phyloP scores from a whole-genome alignment of 805 yeast species.

The Lipomyces japonicus region DNA sequence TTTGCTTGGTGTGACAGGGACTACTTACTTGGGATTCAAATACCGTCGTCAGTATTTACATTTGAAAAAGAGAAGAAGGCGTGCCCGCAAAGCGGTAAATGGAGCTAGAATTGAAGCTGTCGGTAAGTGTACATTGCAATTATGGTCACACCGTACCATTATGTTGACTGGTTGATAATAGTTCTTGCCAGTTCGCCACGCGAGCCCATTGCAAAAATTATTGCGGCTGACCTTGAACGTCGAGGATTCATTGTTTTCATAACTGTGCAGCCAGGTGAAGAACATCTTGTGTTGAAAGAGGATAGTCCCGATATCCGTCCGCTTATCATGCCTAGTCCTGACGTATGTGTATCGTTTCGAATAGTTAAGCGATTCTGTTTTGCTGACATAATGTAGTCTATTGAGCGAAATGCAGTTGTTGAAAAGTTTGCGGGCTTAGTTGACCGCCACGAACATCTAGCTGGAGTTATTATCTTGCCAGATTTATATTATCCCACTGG shows the following conservation, averaged over 20 bases:
- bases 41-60: constrained; percentile 3
- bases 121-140: constrained; percentile 14
- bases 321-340: constrained; percentile 44
- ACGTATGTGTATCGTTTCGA: constrained; percentile 6
- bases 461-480: constrained; percentile 69
- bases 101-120: constrained; percentile 77
- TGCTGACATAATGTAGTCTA: constrained; percentile 8
- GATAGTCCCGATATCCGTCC: constrained; percentile 67
- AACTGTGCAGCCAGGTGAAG: constrained; percentile 59
- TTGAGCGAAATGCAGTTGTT: constrained; percentile 20
- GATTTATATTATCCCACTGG: constrained; percentile 65
- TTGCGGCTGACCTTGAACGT: constrained; percentile 69
- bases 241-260: constrained; percentile 80
- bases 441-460: constrained; percentile 45
- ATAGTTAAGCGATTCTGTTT: neutral
- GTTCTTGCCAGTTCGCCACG: constrained; percentile 72
- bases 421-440: constrained; percentile 25
- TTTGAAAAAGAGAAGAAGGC: constrained; percentile 39
- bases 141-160: neutral
- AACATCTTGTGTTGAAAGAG: constrained; percentile 50
- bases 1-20: constrained; percentile 19
- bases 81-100: constrained; percentile 59
- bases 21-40: constrained; percentile 13
- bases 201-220: constrained; percentile 64
- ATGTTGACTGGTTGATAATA: neutral